phyloP scores from a whole-genome alignment of 176 grass and related monocot genomes.

The Pontederia crassipes region DNA sequence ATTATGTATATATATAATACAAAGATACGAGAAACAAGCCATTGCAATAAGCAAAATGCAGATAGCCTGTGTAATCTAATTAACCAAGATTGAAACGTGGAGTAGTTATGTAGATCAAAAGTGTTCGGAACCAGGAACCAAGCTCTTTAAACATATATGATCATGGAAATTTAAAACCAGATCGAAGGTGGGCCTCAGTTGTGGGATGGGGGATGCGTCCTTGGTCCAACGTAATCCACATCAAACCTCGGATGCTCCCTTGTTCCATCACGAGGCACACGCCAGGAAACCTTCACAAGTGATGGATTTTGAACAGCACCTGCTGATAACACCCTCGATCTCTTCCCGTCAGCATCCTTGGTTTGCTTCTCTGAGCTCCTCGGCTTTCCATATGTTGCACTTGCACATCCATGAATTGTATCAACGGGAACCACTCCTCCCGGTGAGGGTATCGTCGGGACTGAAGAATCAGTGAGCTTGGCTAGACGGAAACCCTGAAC shows the following conservation, averaged over 20 bases:
- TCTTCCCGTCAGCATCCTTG: too few species aligned
- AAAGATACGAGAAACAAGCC: neutral
- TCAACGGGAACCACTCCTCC: too few species aligned
- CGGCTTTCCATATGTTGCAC: too few species aligned
- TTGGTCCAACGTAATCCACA: constrained; percentile 19
- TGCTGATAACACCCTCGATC: too few species aligned
- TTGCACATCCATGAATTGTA: too few species aligned
- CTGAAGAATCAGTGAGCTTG: too few species aligned
- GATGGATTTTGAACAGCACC: neutral
- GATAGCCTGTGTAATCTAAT: neutral
- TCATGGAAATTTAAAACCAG: neutral
- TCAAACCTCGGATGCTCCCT: constrained; percentile 9
- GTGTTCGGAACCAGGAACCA: too few species aligned
- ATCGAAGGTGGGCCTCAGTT: neutral
- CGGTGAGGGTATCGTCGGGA: too few species aligned
- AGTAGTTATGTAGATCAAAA: too few species aligned
- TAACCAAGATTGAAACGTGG: neutral
- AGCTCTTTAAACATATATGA: neutral
- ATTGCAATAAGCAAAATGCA: constrained; percentile 1
- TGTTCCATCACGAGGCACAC: neutral
- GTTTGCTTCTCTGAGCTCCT: too few species aligned
- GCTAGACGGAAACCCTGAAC: too few species aligned
- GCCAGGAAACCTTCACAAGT: neutral
- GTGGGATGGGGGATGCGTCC: constrained; percentile 16
- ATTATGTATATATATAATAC: neutral